Evolutionary conservation across 129 eudicot genomes (phyloP).

Genomic region (Flaveria ramosissima): DNA sequence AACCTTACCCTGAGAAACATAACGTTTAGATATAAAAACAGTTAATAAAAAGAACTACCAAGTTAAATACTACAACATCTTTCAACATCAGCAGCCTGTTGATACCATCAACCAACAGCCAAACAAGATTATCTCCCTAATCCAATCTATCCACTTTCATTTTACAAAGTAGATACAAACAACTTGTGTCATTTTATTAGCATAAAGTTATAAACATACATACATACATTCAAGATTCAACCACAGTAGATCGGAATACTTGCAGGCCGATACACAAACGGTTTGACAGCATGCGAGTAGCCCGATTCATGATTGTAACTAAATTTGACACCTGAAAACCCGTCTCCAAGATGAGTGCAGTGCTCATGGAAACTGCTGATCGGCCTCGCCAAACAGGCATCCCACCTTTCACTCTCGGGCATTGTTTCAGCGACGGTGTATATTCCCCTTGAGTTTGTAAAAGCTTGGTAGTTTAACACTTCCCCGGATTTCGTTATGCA

Average conservation of each 20-base stretch:
- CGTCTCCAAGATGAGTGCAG: conserved; percentile 77
- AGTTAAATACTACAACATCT: not conserved
- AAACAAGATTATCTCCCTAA: not conserved
- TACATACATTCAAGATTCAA: conserved; percentile 40
- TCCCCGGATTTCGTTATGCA: conserved; percentile 97
- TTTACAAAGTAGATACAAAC: not conserved
- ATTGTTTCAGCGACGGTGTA: conserved; percentile 96
- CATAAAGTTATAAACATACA: not conserved
- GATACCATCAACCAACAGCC: not conserved
- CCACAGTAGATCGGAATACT: conserved; percentile 69
- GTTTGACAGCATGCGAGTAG: conserved; percentile 70
- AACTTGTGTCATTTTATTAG: conserved; percentile 20
- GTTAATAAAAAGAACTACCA: not conserved
- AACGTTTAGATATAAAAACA: not conserved
- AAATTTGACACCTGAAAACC: conserved; percentile 82
- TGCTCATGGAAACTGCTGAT: conserved; percentile 93
- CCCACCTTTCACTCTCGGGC: conserved; percentile 98
- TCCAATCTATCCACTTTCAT: not conserved
- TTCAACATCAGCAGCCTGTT: not conserved
- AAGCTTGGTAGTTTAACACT: conserved; percentile 90
- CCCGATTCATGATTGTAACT: conserved; percentile 73
- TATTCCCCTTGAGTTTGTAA: conserved; percentile 81
- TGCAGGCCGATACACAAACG: conserved; percentile 75
- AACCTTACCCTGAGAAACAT: no score
- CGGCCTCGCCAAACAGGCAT: conserved; percentile 90